A percentile compares a stretch with the other conserved stretches of the same genome.
phyloP scores from a whole-genome alignment of 805 yeast species.

The Starmerella apis region DNA sequence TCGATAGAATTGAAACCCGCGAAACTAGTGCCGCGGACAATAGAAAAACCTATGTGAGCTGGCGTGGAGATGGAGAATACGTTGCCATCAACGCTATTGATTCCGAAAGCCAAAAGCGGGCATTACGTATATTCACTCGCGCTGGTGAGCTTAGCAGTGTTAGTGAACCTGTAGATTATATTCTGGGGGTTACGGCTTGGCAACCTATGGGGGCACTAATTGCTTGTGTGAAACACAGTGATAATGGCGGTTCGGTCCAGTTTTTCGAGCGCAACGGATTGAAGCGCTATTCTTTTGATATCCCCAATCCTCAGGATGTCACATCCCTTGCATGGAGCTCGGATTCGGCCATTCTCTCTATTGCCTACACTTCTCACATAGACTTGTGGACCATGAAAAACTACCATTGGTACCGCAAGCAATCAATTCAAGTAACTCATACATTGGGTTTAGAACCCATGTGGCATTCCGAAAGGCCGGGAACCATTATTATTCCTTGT shows the following conservation, averaged over 20 bases:
- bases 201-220: constrained; percentile 82
- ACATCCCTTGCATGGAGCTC: constrained; percentile 63
- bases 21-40: constrained; percentile 47
- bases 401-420: constrained; percentile 92
- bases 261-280: constrained; percentile 92
- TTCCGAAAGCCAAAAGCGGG: constrained; percentile 46
- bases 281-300: constrained; percentile 72
- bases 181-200: constrained; percentile 71
- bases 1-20: constrained; percentile 61
- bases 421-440: constrained; percentile 40
- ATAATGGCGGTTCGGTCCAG: constrained; percentile 37
- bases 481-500: constrained; percentile 47
- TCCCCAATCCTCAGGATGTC: constrained; percentile 42
- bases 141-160: constrained; percentile 67
- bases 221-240: constrained; percentile 49
- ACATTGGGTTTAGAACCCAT: constrained; percentile 14
- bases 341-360: constrained; percentile 66
- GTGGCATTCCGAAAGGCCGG: constrained; percentile 91
- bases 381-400: constrained; percentile 87
- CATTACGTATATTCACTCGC: constrained; percentile 69
- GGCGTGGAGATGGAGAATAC: constrained; percentile 94
- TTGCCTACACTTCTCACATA: constrained; percentile 51
- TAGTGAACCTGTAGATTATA: constrained; percentile 79
- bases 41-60: constrained; percentile 43
- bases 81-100: constrained; percentile 62